phyloP scores from a whole-genome alignment of 2,329 filamentous ascomycete genomes.

The Fusarium sp. region DNA sequence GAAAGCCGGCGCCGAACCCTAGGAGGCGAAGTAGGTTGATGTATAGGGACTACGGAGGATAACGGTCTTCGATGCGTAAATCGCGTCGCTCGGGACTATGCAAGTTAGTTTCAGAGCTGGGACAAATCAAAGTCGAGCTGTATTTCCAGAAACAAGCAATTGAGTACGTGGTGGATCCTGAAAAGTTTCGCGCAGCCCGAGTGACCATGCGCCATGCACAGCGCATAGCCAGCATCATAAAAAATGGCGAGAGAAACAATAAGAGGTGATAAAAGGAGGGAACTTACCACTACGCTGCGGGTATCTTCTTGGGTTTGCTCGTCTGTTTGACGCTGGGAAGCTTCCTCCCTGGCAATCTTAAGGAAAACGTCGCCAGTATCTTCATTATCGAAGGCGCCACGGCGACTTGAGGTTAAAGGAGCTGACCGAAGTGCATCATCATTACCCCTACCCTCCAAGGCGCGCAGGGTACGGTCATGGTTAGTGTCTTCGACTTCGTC shows the following conservation, averaged over 20 bases:
- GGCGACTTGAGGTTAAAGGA: conserved; percentile 52
- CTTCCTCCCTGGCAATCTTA: conserved; percentile 66
- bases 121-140: conserved; percentile 5
- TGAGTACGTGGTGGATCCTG: background rate
- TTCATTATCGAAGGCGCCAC: conserved; percentile 54
- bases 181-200: background rate
- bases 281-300: conserved; percentile 59
- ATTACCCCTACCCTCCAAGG: conserved; percentile 57
- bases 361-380: conserved; percentile 69
- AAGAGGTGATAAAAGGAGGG: background rate
- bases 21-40: conserved; percentile 61
- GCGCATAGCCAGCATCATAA: background rate
- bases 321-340: conserved; percentile 50
- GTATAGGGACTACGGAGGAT: conserved; percentile 60
- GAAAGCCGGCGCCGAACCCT: conserved; percentile 63
- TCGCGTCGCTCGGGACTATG: conserved; percentile 60
- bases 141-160: background rate
- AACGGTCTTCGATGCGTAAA: conserved; percentile 62
- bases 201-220: background rate
- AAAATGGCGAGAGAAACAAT: background rate
- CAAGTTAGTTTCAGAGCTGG: conserved; percentile 28
- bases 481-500: conserved; percentile 56
- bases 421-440: conserved; percentile 49
- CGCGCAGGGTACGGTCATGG: conserved; percentile 61
- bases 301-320: conserved; percentile 47